Percentiles rank a stretch among this genome's conserved stretches.
Evolutionary conservation across 2,329 filamentous ascomycete species (phyloP).

Genomic region (Epichloe gansuensis): DNA sequence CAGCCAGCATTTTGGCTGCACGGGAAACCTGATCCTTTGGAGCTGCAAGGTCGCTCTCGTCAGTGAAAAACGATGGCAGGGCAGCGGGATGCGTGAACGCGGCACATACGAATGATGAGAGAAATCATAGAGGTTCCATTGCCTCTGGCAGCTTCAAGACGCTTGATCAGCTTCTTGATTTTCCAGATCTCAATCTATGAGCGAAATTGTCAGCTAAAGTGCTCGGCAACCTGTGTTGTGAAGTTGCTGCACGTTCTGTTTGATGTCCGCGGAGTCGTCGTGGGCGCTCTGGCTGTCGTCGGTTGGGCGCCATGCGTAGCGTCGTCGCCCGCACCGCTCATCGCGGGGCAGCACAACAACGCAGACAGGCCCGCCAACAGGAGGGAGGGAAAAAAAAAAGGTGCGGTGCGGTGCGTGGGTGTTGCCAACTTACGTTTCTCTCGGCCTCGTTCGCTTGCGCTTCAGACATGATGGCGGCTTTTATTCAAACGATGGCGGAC

Average conservation of each 20-base stretch:
- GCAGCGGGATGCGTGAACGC: background rate
- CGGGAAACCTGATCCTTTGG: constrained; percentile 97
- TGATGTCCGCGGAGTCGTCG: background rate
- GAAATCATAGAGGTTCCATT: constrained; percentile 99
- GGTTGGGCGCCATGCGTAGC: background rate
- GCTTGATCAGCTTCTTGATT: constrained; percentile 99
- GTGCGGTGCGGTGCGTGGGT: background rate
- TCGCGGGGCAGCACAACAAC: constrained; percentile 19
- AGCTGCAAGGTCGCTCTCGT: constrained; percentile 35
- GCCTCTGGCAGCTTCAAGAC: constrained; percentile 88
- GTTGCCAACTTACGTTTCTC: constrained; percentile 60
- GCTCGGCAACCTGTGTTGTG: background rate
- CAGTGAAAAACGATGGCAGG: constrained; percentile 1
- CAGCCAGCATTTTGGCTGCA: constrained; percentile 98
- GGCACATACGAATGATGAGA: constrained; percentile 79
- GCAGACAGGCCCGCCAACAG: constrained; percentile 1
- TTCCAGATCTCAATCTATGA: constrained; percentile 70
- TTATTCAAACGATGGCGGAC: constrained; percentile 11
- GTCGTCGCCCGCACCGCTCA: background rate
- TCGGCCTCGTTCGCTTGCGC: constrained; percentile 83
- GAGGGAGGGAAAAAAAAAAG: background rate
- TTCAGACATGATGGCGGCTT: constrained; percentile 63
- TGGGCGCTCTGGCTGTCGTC: background rate
- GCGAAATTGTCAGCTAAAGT: constrained; percentile 5
- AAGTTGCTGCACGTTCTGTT: background rate